Evolutionary conservation across 2,329 filamentous ascomycete genomes (phyloP), one percentile per base, ranked within the genome.

Genomic region (Trichophyton simii): DNA sequence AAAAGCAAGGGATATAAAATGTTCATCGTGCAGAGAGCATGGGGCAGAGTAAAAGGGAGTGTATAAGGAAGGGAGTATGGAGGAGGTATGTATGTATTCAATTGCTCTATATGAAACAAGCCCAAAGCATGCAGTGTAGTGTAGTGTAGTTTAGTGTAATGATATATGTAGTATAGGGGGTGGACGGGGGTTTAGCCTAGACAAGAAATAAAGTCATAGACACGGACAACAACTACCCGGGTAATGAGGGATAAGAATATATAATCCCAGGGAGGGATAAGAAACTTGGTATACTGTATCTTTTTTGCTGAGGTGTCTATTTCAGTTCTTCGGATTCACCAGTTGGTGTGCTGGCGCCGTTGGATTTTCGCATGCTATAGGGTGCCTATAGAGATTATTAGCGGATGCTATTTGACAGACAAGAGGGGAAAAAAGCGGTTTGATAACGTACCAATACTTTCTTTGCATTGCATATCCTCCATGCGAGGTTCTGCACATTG

Each of bases 391-490:
- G n/a, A 25, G 6, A 6, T 3, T 1, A 31, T 55, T 38, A 55
- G 28, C 28, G 13, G 11, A 1, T 8, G n/a, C 34, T 38, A 11
- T 28, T 59, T 20, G 28, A 31, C 28, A 31, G 28, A 7, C 1
- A 31, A 28, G 25, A 58, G n/a, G 52, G 58, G 15, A 9, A 58
- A 28, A 48, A 11, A 42, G 31, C 38, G 22, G 18, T 1, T 13
- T 38, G 9, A 18, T 20, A 42, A 81, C 87, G 78, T 78, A 95
- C 90, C 76, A 97, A 75, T 66, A 96, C 94, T 75, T 91, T 89
- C 79, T 96, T 96, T 41, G 94, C 94, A 72, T 95, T 95, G 73
- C 88, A 94, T 65, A 99, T 89, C 69, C 94, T 83, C 91, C 92
- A 96, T 4, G 91, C 91, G 65, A 99, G 78, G 71, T 95, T 96